Evolutionary conservation across 768 basidiomycete species (phyloP).

Genomic region (Calocera cornea): DNA sequence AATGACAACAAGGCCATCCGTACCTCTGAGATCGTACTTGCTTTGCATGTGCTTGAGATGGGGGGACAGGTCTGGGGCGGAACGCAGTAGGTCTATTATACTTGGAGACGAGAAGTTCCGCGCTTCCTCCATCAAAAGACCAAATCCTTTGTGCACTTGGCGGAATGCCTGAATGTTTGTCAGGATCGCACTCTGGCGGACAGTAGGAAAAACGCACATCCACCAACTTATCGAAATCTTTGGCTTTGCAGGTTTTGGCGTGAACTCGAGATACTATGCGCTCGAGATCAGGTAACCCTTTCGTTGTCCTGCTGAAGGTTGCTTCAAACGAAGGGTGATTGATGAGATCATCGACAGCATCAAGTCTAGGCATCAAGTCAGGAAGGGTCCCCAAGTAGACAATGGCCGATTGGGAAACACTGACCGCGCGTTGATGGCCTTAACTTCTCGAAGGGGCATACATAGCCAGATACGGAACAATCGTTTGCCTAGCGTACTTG

Average conservation of each 20-base stretch:
- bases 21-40: slow-evolving; percentile 42
- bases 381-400: slow-evolving; percentile 10
- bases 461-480: slow-evolving; percentile 96
- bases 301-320: slow-evolving; percentile 60
- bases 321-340: slow-evolving; percentile 61
- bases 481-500: slow-evolving; percentile 53
- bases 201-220: slow-evolving; percentile 33
- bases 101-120: slow-evolving; percentile 65
- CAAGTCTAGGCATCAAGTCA: slow-evolving; percentile 41
- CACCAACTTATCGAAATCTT: slow-evolving; percentile 77
- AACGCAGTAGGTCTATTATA: slow-evolving; percentile 58
- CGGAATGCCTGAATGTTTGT: slow-evolving; percentile 65
- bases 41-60: slow-evolving; percentile 58
- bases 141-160: slow-evolving; percentile 38
- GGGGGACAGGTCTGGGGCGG: slow-evolving; percentile 64
- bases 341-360: slow-evolving; percentile 88
- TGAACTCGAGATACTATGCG: slow-evolving; percentile 91
- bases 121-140: slow-evolving; percentile 45
- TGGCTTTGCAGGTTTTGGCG: slow-evolving; percentile 75
- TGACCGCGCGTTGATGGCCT: slow-evolving; percentile 81
- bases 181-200: neutral
- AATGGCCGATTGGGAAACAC: slow-evolving; percentile 8
- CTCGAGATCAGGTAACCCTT: slow-evolving; percentile 81
- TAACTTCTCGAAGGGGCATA: slow-evolving; percentile 67
- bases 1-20: neutral